A percentile compares a stretch with the other conserved stretches of the same genome.
These are phyloP conservation scores for Lenzites betulinus DNA, from an alignment of 768 basidiomycete genomes.

Conservation along the genomic window DNA sequence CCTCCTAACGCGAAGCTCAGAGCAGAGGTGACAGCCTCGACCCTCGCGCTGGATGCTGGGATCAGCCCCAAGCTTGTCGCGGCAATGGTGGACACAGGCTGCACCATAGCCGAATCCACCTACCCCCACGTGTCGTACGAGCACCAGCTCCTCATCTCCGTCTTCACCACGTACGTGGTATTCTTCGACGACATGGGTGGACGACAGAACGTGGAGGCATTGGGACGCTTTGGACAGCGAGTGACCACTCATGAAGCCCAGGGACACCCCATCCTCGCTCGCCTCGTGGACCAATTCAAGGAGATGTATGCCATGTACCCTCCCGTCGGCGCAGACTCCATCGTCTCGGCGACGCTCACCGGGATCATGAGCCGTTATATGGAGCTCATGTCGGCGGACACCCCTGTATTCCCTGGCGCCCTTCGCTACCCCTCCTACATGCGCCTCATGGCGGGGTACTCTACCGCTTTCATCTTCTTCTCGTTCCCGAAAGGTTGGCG, in stretches of 20 bases:
- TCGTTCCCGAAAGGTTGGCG: constrained; percentile 31
- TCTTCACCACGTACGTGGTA: constrained; percentile 42
- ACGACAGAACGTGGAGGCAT: neutral
- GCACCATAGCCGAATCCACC: constrained; percentile 4
- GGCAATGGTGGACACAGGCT: constrained; percentile 2
- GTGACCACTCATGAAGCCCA: neutral
- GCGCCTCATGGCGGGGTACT: constrained; percentile 33
- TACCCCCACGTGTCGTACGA: constrained; percentile 11
- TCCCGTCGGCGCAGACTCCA: neutral
- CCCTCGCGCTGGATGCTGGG: neutral
- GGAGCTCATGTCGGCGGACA: constrained; percentile 34
- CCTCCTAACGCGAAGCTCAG: neutral
- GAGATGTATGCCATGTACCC: neutral
- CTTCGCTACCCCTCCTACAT: constrained; percentile 31
- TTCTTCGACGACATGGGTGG: constrained; percentile 15
- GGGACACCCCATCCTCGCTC: neutral
- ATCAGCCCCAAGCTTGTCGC: neutral
- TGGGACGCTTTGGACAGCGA: neutral
- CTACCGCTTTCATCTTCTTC: constrained; percentile 39
- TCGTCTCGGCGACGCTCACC: constrained; percentile 37
- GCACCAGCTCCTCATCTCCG: constrained; percentile 11
- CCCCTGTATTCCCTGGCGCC: constrained; percentile 28
- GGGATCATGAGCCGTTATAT: constrained; percentile 37
- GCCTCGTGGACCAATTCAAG: neutral
- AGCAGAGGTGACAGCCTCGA: neutral